Conservation (phyloP, 495 filamentous ascomycete genomes). For the Hyaloscypha variabilis region DNA sequence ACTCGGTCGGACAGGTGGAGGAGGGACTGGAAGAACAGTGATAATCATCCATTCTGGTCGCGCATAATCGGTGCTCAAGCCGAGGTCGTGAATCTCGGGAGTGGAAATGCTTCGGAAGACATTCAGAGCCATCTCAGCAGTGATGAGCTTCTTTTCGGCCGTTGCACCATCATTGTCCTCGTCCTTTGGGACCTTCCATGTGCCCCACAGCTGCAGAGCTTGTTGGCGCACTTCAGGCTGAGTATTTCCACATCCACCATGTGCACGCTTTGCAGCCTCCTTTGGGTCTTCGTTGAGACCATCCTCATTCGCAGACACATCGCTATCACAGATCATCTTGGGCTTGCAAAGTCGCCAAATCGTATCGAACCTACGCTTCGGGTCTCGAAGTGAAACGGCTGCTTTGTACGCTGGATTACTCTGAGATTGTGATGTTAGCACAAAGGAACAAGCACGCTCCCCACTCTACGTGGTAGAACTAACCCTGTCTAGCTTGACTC, state of each 20-base stretch:
- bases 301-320: slow-evolving; percentile 64
- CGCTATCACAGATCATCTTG: slow-evolving; percentile 79
- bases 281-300: slow-evolving; percentile 53
- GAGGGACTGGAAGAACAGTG: slow-evolving; percentile 91
- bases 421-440: slow-evolving; percentile 71
- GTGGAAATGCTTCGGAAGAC: slow-evolving; percentile 82
- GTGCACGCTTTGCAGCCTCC: slow-evolving; percentile 48
- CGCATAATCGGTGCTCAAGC: slow-evolving; percentile 89
- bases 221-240: slow-evolving; percentile 86
- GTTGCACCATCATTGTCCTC: slow-evolving; percentile 65
- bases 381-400: slow-evolving; percentile 81
- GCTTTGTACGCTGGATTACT: slow-evolving; percentile 79
- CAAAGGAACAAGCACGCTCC: slow-evolving; percentile 47
- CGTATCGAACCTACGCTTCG: slow-evolving; percentile 87
- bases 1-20: slow-evolving; percentile 92
- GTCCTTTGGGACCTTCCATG: slow-evolving; percentile 76
- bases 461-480: slow-evolving; percentile 56
- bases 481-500: slow-evolving; percentile 92
- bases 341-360: slow-evolving; percentile 89
- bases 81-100: slow-evolving; percentile 81
- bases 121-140: slow-evolving; percentile 79
- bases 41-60: slow-evolving; percentile 98
- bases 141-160: slow-evolving; percentile 82
- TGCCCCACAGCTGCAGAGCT: slow-evolving; percentile 80
- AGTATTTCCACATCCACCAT: slow-evolving; percentile 91